Base-by-base conservation (phyloP, 495 filamentous ascomycete genomes). In the Hyaloscypha bicolor region DNA sequence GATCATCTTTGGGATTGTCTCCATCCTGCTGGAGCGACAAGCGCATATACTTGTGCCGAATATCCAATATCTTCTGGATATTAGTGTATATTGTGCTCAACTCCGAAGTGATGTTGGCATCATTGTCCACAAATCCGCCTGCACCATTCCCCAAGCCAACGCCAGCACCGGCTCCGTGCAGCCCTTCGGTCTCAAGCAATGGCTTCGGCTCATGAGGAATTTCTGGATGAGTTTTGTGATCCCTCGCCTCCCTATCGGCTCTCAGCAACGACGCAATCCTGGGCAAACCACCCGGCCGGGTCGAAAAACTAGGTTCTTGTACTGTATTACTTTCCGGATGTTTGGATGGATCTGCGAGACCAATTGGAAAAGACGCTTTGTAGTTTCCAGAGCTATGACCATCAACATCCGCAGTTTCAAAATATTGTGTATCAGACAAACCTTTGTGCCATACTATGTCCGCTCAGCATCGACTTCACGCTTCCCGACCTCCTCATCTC, bases 1-100 rank as follows among this genome's bases (percentile, higher is more conserved):
- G 83, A 16, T 90, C 86, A 78, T 98, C 91, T 66, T 91, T 94
- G 0, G 95, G 95, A 71, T 98, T 96, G 71, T 96, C 91, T 8
- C 79, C 80, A 12, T 87, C 82, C 14, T 87, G 83, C 73, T 99
- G 95, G 14, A 94, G 78, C 0, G 96, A 98, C n/a, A 97, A 76
- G 4, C 84, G 80, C 35, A 98, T 90, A 76, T 97, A 98, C 71
- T 92, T 97, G 71, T 92, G 87, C 35, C 95, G 87, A n/a, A 93
- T 81, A 69, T 96, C 90, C 14, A 97, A 75, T 9, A 97, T 85
- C 63, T 87, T 88, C 75, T 93, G 88, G 64, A 98, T 91, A 71
- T 94, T 96, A 66, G 86, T 87, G 72, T 94, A 98, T 64, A 98
- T 97, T 19, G 85, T 84, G 71, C 82, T 85, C 61, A 99, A 77